These are phyloP conservation scores for Puccinia horiana DNA, from an alignment of 1,284 basidiomycete genomes.

Conservation along the genomic window DNA sequence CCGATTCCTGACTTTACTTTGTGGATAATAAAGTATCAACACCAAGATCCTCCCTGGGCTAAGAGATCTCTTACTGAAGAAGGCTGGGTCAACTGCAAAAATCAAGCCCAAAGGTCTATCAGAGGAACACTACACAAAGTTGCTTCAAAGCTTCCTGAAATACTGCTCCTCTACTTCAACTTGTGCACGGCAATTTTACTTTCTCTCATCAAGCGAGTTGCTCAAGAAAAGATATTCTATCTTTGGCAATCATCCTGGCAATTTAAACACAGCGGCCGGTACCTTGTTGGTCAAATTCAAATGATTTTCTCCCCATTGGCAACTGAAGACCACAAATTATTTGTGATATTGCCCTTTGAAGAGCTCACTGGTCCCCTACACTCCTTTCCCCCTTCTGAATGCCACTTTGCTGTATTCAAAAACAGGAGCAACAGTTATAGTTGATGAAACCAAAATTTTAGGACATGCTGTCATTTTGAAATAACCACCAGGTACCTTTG, in stretches of 20 bases:
- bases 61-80: conserved; percentile 5
- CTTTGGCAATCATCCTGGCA: background rate
- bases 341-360: conserved; percentile 11
- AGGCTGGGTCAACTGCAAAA: background rate
- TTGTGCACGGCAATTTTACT: background rate
- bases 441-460: conserved; percentile 6
- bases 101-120: background rate
- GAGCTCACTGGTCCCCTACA: conserved; percentile 7
- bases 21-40: background rate
- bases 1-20: background rate
- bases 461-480: conserved; percentile 22
- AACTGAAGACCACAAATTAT: conserved; percentile 18
- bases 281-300: conserved; percentile 24
- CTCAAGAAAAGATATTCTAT: conserved; percentile 3
- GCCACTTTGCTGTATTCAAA: background rate
- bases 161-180: background rate
- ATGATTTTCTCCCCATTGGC: background rate
- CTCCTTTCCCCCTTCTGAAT: conserved; percentile 11
- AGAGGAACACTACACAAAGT: conserved; percentile 2
- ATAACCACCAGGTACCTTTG: conserved; percentile 29
- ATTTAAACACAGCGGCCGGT: background rate
- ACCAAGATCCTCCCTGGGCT: background rate
- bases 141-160: background rate
- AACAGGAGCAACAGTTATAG: background rate
- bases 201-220: background rate